Base-by-base conservation (phyloP, 2,329 filamentous ascomycete species). In the Paecilomyces fulvus region DNA sequence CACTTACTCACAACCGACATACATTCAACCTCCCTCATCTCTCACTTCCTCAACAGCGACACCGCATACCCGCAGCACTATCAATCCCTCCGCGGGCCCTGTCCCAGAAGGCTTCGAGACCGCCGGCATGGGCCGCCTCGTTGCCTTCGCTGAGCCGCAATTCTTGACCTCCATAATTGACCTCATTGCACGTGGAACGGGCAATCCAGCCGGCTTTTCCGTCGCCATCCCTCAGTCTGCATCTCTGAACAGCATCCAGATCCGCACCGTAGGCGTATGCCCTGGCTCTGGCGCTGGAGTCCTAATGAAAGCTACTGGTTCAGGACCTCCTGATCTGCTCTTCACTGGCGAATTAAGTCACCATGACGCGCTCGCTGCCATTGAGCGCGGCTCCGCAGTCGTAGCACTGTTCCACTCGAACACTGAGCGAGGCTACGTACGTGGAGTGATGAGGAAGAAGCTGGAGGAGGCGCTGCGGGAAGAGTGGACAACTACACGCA, bases 291-390 rank as follows among this genome's bases (percentile, higher is more conserved):
- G 94, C 0, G 88, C 86, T 1, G 83, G 86, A 43, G 80, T 79
- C 0, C 66, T 97, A 20, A 82, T 96, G 57, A 83, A 84, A 60
- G 80, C 81, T 5, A 55, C 60, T 17, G 54, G 61, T 10, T 61
- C 63, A 2, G 60, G 65, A 1, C 66, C 74, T 46, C 90, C 91
- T 0, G 90, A 96, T 66, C 72, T 97, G 43, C 74, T 95, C 3
- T 89, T 99, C 64, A 97, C 90, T 0, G 94, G 94, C 1, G 94
- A 99, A 76, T 83, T 97, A 79, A 89, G 84, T 65, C 94, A 99
- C 70, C 94, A 99, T 70, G 90, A 94, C 61, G 91, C 92, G 2
- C 80, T 99, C 57, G 84, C 88, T 43, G 90, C 91, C 1, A 90
- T 89, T 28, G 92, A 96, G 76, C 83, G 86, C 57, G 92, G 92